Conservation (phyloP, 192 early-diverging fungal genomes). For the Rhizoclosmatium sp. region DNA sequence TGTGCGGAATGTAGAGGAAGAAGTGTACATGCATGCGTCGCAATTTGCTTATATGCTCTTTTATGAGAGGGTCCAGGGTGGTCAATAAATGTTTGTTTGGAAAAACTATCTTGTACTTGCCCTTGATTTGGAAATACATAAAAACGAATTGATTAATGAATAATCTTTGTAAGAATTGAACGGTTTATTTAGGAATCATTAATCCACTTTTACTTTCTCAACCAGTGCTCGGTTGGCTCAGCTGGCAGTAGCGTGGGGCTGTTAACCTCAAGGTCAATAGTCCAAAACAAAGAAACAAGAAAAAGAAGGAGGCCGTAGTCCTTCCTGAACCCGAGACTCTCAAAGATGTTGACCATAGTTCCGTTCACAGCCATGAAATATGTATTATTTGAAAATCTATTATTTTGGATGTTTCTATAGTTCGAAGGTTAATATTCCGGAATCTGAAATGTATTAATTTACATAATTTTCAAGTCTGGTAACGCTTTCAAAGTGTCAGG, state of each 20-base stretch:
- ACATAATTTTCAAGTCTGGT: background rate
- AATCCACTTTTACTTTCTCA: too few relatives aligned
- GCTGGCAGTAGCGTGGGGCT: too few relatives aligned
- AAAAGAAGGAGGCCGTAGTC: too few relatives aligned
- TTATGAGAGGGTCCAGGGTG: constrained; percentile 47
- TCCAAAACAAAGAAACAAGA: too few relatives aligned
- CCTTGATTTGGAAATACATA: too few relatives aligned
- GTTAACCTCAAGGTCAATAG: too few relatives aligned
- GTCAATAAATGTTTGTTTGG: too few relatives aligned
- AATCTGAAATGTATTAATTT: background rate
- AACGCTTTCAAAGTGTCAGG: background rate
- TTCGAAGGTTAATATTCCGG: background rate
- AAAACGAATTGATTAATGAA: too few relatives aligned
- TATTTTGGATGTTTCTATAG: background rate
- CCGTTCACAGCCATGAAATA: background rate
- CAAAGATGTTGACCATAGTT: background rate
- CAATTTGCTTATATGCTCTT: constrained; percentile 62
- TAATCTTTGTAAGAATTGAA: too few relatives aligned
- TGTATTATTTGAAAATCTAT: background rate
- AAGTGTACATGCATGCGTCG: constrained; percentile 54
- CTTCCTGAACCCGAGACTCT: background rate
- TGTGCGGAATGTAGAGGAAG: constrained; percentile 48
- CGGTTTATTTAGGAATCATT: too few relatives aligned
- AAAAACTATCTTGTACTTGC: too few relatives aligned
- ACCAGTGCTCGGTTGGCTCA: too few relatives aligned